Evolutionary conservation across 1,139 yeast species (phyloP).

Genomic region (Geotrichum restrictum): DNA sequence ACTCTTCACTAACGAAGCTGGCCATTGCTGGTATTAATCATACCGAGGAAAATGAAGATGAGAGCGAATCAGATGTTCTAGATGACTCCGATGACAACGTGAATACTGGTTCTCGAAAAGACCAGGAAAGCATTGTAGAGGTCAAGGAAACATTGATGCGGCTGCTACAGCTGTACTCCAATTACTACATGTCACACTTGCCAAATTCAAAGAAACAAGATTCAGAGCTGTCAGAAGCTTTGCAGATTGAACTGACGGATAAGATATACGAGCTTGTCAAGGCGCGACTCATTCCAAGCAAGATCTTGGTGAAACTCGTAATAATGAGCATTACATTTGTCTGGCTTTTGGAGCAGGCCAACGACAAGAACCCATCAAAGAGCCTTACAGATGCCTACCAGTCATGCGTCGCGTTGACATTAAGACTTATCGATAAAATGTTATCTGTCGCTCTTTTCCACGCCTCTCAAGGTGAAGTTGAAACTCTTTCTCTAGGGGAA

Average conservation of each 20-base stretch:
- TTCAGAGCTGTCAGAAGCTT: not conserved
- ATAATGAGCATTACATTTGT: constrained; percentile 17
- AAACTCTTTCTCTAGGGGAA: not conserved
- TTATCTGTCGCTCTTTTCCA: constrained; percentile 8
- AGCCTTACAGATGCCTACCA: constrained; percentile 2
- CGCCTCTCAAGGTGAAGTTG: not conserved
- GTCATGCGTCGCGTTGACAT: constrained; percentile 7
- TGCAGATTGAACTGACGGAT: constrained; percentile 19
- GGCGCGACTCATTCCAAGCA: constrained; percentile 11
- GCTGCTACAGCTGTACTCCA: constrained; percentile 17
- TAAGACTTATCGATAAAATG: constrained; percentile 15
- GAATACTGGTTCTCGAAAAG: not conserved
- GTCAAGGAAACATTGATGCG: constrained; percentile 17
- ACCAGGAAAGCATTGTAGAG: constrained; percentile 2
- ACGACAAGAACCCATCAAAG: not conserved
- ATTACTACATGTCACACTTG: constrained; percentile 13
- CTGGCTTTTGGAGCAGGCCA: constrained; percentile 16
- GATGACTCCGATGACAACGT: not conserved
- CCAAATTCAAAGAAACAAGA: not conserved
- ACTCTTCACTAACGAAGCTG: not conserved
- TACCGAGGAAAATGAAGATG: constrained; percentile 10
- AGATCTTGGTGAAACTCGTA: constrained; percentile 16
- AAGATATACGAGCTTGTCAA: constrained; percentile 12
- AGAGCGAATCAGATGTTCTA: constrained; percentile 9
- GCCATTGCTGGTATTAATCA: constrained; percentile 7